Evolutionary conservation across 495 filamentous ascomycete genomes (phyloP).

Genomic region (Annulohypoxylon nitens): DNA sequence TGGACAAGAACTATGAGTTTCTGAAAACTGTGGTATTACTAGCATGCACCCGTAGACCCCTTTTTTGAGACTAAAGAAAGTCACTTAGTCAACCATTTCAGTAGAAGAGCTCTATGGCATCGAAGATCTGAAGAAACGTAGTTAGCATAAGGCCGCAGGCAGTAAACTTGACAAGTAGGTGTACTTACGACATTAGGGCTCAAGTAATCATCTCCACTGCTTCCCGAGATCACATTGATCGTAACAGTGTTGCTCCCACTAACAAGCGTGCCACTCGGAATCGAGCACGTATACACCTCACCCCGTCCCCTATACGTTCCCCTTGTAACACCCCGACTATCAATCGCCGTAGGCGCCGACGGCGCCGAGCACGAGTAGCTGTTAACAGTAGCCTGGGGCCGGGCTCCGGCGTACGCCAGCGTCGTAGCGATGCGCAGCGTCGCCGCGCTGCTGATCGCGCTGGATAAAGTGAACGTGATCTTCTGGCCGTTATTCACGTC

Average conservation of each 20-base stretch:
- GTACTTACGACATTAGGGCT: constrained; percentile 66
- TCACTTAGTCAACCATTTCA: constrained; percentile 1
- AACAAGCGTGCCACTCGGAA: constrained; percentile 62
- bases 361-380: constrained; percentile 42
- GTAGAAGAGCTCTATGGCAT: constrained; percentile 62
- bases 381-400: constrained; percentile 51
- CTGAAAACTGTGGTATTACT: background rate
- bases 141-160: constrained; percentile 21
- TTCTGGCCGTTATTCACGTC: constrained; percentile 51
- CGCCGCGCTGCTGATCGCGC: constrained; percentile 38
- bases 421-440: constrained; percentile 53
- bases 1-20: background rate
- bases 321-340: constrained; percentile 67
- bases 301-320: constrained; percentile 67
- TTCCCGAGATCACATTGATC: constrained; percentile 66
- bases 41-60: background rate
- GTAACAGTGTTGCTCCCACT: constrained; percentile 66
- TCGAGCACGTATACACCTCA: constrained; percentile 63
- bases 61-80: background rate
- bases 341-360: constrained; percentile 54
- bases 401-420: constrained; percentile 44
- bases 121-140: constrained; percentile 54
- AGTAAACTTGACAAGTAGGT: background rate
- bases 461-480: constrained; percentile 49
- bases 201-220: constrained; percentile 60